Conservation (phyloP, 352 stramenopile species). For the Pythium dissimile region DNA sequence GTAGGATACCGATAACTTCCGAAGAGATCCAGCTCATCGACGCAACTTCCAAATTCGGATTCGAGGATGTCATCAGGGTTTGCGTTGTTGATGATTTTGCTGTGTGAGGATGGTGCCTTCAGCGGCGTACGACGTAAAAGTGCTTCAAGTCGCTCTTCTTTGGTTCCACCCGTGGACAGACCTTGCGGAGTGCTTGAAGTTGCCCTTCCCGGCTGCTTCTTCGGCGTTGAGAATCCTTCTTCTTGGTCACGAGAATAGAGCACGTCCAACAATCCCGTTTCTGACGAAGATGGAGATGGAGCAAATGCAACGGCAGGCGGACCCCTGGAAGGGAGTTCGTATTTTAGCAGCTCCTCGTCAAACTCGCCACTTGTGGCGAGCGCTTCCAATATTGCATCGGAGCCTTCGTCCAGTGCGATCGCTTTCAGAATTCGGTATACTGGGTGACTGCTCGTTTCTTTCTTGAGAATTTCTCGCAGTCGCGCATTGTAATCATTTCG, state of each 20-base stretch:
- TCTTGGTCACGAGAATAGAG: conserved; percentile 15
- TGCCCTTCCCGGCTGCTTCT: neutral
- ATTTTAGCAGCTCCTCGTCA: conserved; percentile 6
- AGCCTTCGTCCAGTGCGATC: conserved; percentile 10
- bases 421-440: conserved; percentile 9
- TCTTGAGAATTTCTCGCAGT: neutral
- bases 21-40: conserved; percentile 27
- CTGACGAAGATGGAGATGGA: conserved; percentile 5
- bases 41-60: conserved; percentile 22
- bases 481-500: neutral
- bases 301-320: neutral
- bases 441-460: neutral
- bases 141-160: neutral
- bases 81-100: conserved; percentile 28
- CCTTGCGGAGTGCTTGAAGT: neutral
- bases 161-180: neutral
- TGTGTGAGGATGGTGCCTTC: conserved; percentile 12
- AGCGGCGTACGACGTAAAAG: conserved; percentile 11
- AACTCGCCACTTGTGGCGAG: conserved; percentile 8
- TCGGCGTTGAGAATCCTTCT: conserved; percentile 9
- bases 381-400: conserved; percentile 17
- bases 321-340: neutral
- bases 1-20: conserved; percentile 29
- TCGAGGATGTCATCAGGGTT: conserved; percentile 29
- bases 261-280: conserved; percentile 9